Conservation (phyloP, 345 rosid genomes). For the Aegle marmelos region DNA sequence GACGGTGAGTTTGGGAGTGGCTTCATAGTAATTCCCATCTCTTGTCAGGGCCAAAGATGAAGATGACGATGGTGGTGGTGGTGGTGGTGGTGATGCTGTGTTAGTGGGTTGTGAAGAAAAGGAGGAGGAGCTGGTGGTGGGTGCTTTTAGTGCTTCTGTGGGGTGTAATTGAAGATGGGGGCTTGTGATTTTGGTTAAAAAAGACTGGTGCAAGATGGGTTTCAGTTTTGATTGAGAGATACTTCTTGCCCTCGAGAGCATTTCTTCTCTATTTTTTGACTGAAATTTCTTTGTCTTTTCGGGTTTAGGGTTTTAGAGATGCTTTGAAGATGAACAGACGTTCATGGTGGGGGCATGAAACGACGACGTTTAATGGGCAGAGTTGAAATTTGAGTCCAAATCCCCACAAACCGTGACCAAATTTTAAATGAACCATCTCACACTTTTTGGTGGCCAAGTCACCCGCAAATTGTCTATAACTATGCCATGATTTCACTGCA, state of each 20-base stretch:
- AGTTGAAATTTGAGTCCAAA: too few species aligned
- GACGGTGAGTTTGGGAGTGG: conserved; percentile 48
- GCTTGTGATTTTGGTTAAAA: conserved; percentile 14
- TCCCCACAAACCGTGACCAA: too few species aligned
- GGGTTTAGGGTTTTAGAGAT: conserved; percentile 14
- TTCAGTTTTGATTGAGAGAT: conserved; percentile 53
- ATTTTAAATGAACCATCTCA: too few species aligned
- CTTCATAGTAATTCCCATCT: conserved; percentile 78
- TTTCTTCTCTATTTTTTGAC: neutral
- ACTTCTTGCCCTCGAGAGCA: conserved; percentile 42
- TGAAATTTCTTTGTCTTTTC: too few species aligned
- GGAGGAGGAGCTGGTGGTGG: neutral
- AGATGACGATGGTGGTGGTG: neutral
- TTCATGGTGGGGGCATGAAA: too few species aligned
- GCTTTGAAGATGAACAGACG: neutral
- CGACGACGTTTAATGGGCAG: too few species aligned
- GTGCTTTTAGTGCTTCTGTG: neutral
- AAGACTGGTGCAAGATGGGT: conserved; percentile 31
- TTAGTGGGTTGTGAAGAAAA: conserved; percentile 31
- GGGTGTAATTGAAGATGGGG: conserved; percentile 13
- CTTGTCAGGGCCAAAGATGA: conserved; percentile 41
- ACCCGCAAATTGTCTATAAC: too few species aligned
- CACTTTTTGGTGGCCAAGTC: too few species aligned
- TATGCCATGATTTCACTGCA: too few species aligned
- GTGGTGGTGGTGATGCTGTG: conserved; percentile 3